These are phyloP conservation scores for Penicillium subrubescens DNA, from an alignment of 495 filamentous ascomycete species.

Conservation along the genomic window DNA sequence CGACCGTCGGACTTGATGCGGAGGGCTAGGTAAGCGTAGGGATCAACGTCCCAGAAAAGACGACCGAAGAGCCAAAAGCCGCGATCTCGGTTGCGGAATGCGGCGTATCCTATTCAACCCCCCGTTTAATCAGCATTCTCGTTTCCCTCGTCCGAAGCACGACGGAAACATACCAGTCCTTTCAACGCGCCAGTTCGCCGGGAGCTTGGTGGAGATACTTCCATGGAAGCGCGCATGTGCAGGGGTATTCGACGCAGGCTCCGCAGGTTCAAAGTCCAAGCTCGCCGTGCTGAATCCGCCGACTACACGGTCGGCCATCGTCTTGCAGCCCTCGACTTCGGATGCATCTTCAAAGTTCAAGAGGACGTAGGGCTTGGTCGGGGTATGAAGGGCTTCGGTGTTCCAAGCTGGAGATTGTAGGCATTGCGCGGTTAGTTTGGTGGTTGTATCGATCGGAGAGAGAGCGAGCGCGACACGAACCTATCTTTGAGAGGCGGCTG, in stretches of 20 bases:
- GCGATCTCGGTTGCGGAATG: slow-evolving; percentile 71
- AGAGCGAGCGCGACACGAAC: slow-evolving; percentile 38
- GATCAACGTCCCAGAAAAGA: slow-evolving; percentile 83
- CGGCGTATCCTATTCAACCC: slow-evolving; percentile 76
- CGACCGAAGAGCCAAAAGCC: slow-evolving; percentile 74
- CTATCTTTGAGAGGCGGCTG: slow-evolving; percentile 58
- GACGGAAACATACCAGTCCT: slow-evolving; percentile 62
- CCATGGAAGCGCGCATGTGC: slow-evolving; percentile 81
- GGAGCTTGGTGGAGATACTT: slow-evolving; percentile 82
- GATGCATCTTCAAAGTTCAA: slow-evolving; percentile 64
- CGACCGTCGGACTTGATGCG: slow-evolving; percentile 90
- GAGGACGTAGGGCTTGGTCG: slow-evolving; percentile 51
- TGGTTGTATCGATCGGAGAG: slow-evolving; percentile 1
- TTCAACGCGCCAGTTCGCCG: slow-evolving; percentile 47
- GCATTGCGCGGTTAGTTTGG: slow-evolving; percentile 12
- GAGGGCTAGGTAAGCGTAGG: slow-evolving; percentile 82
- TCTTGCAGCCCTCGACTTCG: slow-evolving; percentile 67
- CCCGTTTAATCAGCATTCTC: slow-evolving; percentile 4
- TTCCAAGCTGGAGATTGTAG: slow-evolving; percentile 44
- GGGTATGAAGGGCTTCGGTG: slow-evolving; percentile 48
- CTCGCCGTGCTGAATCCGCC: slow-evolving; percentile 78
- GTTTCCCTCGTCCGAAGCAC: neutral
- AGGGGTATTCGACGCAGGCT: slow-evolving; percentile 44
- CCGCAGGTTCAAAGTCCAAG: slow-evolving; percentile 65
- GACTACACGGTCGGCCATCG: slow-evolving; percentile 83